Evolutionary conservation across 352 stramenopile genomes (phyloP), one percentile per base, ranked within the genome.

Genomic region (Pythium rhizo-oryzae): DNA sequence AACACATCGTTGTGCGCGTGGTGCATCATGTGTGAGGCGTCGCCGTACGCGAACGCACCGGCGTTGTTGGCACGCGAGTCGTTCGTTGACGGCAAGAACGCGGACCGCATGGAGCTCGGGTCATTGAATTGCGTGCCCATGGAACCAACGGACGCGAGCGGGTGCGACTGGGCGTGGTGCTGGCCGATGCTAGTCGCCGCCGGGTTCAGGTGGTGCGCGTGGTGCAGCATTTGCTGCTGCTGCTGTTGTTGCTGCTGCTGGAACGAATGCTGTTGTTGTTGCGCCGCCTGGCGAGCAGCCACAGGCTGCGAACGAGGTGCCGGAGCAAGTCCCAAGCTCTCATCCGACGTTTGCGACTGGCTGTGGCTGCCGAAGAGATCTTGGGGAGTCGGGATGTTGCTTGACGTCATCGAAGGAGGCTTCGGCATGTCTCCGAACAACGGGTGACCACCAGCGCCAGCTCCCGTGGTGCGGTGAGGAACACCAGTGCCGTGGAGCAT

Each of bases 311-410:
- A 41, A 12, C 61, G 50, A 16, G 49, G 37, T 13, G 61, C 23
- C 39, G 21, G 54, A 12, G 41, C 84, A 52, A 85, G 89, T 25
- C 78, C 81, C 52, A 89, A 90, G 67, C 82, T 79, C 46, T 74
- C 79, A 30, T 91, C 82, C 1, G 86, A 92, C 56, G 76, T 78
- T 41, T 79, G 86, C 44, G 84, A 84, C 16, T 85, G 81, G 52
- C 77, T 84, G 65, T 88, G 79, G 5, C 54, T 52, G 28, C 62
- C 62, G 33, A 69, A 69, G 16, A 69, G 46, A 33, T 69, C 62
- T 58, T 69, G 62, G 9, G 62, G 62, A 16, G 62, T 69, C 2
- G 62, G 62, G 19, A 69, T 62, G 33, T 35, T 69, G 23, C 43
- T 62, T 19, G 61, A 54, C 5, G 51, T 44, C 60, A 67, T 67